Conservation (phyloP, 495 filamentous ascomycete genomes). For the Elasticomyces elasticus region DNA sequence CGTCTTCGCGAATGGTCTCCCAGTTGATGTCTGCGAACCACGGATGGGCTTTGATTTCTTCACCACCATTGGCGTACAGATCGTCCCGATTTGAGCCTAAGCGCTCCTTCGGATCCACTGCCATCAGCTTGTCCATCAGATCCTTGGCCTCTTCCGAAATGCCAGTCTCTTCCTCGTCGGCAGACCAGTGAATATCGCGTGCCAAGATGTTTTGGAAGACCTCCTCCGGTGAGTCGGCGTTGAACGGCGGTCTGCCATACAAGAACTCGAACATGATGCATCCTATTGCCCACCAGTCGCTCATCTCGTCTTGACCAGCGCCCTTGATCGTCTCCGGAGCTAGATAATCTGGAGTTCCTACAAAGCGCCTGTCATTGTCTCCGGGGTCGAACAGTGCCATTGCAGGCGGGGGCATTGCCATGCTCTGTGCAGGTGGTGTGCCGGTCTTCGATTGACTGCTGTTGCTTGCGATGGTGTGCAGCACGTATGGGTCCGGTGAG, state of each 20-base stretch:
- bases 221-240: conserved; percentile 78
- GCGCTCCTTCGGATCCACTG: conserved; percentile 64
- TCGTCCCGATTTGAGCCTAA: conserved; percentile 77
- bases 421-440: conserved; percentile 54
- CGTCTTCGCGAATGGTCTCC: conserved; percentile 81
- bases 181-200: conserved; percentile 81
- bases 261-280: conserved; percentile 97
- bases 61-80: conserved; percentile 68
- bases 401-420: conserved; percentile 76
- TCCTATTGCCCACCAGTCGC: conserved; percentile 98
- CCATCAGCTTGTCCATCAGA: conserved; percentile 82
- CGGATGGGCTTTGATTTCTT: conserved; percentile 76
- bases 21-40: conserved; percentile 88
- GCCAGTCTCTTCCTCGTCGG: conserved; percentile 44
- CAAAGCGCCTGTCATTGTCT: conserved; percentile 85
- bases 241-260: conserved; percentile 87
- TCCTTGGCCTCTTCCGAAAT: conserved; percentile 82
- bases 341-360: conserved; percentile 94
- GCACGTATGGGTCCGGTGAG: conserved; percentile 60
- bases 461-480: conserved; percentile 42
- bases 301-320: conserved; percentile 89
- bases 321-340: conserved; percentile 95
- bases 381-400: conserved; percentile 96
- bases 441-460: conserved; percentile 27
- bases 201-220: conserved; percentile 95